These are phyloP conservation scores for Myxozyma mucilagina DNA, from an alignment of 805 yeast genomes.

Conservation along the genomic window DNA sequence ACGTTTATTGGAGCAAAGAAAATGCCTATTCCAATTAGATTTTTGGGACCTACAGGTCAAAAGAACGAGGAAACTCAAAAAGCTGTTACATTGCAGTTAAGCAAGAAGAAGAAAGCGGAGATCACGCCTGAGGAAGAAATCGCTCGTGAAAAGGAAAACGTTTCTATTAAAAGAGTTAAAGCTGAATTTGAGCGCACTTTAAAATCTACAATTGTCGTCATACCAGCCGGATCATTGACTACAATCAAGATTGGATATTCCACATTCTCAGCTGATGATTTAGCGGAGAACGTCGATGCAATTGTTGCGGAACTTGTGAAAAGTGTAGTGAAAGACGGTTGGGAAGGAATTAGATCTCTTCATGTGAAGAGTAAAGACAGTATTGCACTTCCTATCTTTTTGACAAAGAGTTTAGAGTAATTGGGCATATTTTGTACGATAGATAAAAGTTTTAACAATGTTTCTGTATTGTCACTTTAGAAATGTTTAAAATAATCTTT, in stretches of 20 bases:
- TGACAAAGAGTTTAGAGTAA: constrained; percentile 52
- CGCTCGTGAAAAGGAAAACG: constrained; percentile 40
- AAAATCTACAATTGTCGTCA: constrained; percentile 57
- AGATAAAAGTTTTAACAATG: no score
- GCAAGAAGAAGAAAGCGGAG: constrained; percentile 23
- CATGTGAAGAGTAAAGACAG: constrained; percentile 70
- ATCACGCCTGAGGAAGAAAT: constrained; percentile 20
- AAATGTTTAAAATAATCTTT: neutral
- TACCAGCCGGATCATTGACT: constrained; percentile 74
- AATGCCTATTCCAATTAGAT: constrained; percentile 65
- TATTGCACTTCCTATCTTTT: constrained; percentile 82
- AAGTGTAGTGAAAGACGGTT: constrained; percentile 35
- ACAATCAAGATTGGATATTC: constrained; percentile 62
- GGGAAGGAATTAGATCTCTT: constrained; percentile 44
- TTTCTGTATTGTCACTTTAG: no score
- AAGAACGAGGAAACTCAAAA: neutral
- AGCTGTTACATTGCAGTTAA: constrained; percentile 11
- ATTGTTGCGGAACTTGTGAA: constrained; percentile 44
- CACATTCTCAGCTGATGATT: constrained; percentile 49
- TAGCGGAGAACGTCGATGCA: constrained; percentile 61
- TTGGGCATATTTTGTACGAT: neutral
- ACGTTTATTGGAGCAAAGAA: constrained; percentile 65
- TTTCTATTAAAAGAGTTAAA: constrained; percentile 53
- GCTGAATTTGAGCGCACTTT: constrained; percentile 62
- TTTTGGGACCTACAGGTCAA: constrained; percentile 36